Conservation (phyloP, 2,329 filamentous ascomycete species). For the Aspergillus quadricinctus region DNA sequence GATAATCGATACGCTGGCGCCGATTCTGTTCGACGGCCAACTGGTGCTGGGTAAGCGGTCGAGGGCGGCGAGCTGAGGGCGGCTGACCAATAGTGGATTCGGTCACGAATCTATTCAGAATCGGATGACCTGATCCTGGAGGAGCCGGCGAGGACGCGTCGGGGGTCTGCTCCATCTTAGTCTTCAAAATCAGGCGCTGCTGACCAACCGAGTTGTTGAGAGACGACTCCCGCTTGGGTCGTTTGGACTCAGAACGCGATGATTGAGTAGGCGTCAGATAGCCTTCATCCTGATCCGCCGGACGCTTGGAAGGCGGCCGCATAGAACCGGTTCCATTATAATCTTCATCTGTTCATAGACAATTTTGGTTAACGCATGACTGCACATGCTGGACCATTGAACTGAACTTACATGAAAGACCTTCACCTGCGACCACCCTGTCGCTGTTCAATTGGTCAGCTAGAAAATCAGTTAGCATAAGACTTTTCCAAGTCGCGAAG, state of each 20-base stretch:
- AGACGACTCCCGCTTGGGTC: conserved; percentile 35
- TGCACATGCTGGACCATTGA: conserved; percentile 17
- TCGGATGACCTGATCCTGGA: conserved; percentile 38
- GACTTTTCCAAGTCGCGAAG: neutral
- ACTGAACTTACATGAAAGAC: conserved; percentile 14
- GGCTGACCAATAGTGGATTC: conserved; percentile 28
- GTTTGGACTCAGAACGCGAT: conserved; percentile 37
- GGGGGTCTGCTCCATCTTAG: conserved; percentile 40
- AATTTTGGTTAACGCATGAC: neutral
- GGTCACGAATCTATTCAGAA: conserved; percentile 39
- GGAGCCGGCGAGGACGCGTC: conserved; percentile 42
- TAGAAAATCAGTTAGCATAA: conserved; percentile 2
- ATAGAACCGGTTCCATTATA: conserved; percentile 6
- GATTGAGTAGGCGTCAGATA: conserved; percentile 34
- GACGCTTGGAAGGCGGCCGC: conserved; percentile 33
- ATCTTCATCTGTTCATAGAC: neutral
- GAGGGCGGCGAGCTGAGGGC: conserved; percentile 37
- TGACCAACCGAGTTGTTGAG: conserved; percentile 32
- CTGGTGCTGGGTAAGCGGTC: conserved; percentile 48
- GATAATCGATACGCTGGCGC: conserved; percentile 45
- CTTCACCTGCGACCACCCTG: neutral
- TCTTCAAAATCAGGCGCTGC: conserved; percentile 43
- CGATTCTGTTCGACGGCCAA: conserved; percentile 47
- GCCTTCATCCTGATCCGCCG: conserved; percentile 39
- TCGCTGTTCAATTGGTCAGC: conserved; percentile 30